Percentiles rank a stretch among this genome's conserved stretches.
These are phyloP conservation scores for Ulmus americana DNA, from an alignment of 331 rosid species.

Conservation along the genomic window DNA sequence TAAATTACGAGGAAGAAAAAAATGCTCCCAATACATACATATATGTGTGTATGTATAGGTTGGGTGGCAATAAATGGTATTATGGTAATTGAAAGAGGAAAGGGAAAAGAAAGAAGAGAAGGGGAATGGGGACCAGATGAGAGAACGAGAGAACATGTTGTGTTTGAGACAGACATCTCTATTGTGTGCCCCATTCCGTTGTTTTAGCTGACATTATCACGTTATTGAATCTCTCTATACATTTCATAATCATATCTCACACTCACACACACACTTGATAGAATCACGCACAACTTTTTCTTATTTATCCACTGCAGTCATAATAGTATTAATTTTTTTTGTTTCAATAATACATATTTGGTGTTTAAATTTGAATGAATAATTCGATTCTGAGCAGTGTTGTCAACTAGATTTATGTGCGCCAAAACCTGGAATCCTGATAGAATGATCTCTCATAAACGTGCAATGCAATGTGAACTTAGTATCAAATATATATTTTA, in stretches of 20 bases:
- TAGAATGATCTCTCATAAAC: too few relatives aligned
- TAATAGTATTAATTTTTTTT: background rate
- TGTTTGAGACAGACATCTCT: constrained; percentile 30
- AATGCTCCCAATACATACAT: background rate
- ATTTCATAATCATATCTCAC: constrained; percentile 15
- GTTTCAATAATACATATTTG: too few relatives aligned
- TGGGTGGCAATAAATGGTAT: background rate
- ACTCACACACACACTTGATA: background rate
- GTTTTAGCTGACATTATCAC: constrained; percentile 34
- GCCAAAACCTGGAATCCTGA: too few relatives aligned
- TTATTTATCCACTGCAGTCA: background rate
- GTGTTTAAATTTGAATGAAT: too few relatives aligned
- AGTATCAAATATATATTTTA: too few relatives aligned
- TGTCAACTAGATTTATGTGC: too few relatives aligned
- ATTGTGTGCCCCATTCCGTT: constrained; percentile 32
- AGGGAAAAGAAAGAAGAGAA: background rate
- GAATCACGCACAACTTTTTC: background rate
- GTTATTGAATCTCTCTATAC: constrained; percentile 18
- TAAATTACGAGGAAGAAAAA: background rate
- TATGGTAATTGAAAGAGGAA: constrained; percentile 7
- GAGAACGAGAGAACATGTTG: constrained; percentile 28
- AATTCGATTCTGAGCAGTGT: too few relatives aligned
- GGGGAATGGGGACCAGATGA: constrained; percentile 17
- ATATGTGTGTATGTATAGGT: background rate
- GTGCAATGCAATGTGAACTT: too few relatives aligned